phyloP scores from a whole-genome alignment of 345 rosid genomes.

The Isatis tinctoria region DNA sequence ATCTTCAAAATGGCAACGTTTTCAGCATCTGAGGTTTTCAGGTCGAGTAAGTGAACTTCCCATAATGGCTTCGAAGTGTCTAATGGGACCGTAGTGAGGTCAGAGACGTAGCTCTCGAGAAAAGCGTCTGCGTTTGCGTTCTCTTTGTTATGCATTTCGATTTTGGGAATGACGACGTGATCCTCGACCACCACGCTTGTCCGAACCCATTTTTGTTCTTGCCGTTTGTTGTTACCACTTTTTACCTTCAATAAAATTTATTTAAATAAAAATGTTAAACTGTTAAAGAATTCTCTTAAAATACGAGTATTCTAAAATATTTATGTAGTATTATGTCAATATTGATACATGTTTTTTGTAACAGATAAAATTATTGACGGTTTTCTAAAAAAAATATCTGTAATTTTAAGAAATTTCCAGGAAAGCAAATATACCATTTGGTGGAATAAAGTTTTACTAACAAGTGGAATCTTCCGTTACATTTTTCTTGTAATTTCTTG shows the following conservation, averaged over 20 bases:
- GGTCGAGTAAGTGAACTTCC: slow-evolving; percentile 73
- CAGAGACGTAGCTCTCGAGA: slow-evolving; percentile 60
- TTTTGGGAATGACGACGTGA: slow-evolving; percentile 49
- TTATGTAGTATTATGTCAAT: neutral
- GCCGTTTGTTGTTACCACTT: slow-evolving; percentile 24
- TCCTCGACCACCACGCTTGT: slow-evolving; percentile 48
- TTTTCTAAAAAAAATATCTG: neutral
- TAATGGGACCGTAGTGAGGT: slow-evolving; percentile 48
- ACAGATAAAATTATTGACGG: neutral
- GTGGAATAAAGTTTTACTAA: neutral
- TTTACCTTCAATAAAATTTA: slow-evolving; percentile 32
- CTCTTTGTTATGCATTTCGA: slow-evolving; percentile 35
- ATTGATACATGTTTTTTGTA: neutral
- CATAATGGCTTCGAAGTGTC: slow-evolving; percentile 69
- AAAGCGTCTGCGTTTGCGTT: slow-evolving; percentile 46
- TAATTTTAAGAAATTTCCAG: neutral
- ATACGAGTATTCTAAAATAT: neutral
- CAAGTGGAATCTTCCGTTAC: neutral
- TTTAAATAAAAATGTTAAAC: neutral
- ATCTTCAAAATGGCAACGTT: slow-evolving; percentile 38
- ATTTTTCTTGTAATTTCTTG: neutral
- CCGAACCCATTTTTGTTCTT: slow-evolving; percentile 55
- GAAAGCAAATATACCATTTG: neutral
- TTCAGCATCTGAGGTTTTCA: slow-evolving; percentile 61
- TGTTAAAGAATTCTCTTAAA: neutral